A percentile compares a stretch with the other conserved stretches of the same genome.
phyloP scores from a whole-genome alignment of 768 basidiomycete species.

The Naematelia aurantialba region DNA sequence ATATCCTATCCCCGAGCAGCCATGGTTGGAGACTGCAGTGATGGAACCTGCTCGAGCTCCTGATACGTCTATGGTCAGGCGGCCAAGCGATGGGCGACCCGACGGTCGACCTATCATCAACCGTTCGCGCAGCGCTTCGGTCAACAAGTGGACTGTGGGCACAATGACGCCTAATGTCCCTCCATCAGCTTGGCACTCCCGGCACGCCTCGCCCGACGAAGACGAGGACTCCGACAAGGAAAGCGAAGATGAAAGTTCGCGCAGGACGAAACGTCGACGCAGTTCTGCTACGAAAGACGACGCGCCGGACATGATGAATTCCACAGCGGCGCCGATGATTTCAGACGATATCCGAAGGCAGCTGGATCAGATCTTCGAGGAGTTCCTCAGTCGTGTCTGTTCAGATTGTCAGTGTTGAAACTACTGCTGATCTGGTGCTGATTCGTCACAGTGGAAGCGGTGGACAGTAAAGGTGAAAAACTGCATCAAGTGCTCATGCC shows the following conservation, averaged over 20 bases:
- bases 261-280: conserved; percentile 37
- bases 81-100: conserved; percentile 11
- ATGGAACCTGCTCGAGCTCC: conserved; percentile 11
- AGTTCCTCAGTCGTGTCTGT: conserved; percentile 80
- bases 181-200: conserved; percentile 34
- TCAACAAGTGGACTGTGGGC: conserved; percentile 23
- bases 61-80: conserved; percentile 2
- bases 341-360: conserved; percentile 66
- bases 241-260: conserved; percentile 36
- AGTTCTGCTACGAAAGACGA: conserved; percentile 35
- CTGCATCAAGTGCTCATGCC: conserved; percentile 99
- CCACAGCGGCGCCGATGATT: conserved; percentile 26
- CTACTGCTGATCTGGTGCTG: neutral
- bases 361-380: conserved; percentile 86
- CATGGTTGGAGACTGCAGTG: conserved; percentile 20
- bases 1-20: conserved; percentile 27
- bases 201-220: conserved; percentile 35
- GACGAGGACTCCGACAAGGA: conserved; percentile 39
- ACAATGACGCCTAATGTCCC: conserved; percentile 33
- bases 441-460: conserved; percentile 68
- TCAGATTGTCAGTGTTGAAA: conserved; percentile 67
- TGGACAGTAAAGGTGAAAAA: conserved; percentile 89
- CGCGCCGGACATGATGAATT: conserved; percentile 16
- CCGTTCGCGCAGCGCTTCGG: conserved; percentile 34
- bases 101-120: conserved; percentile 23